A percentile compares a stretch with the other conserved stretches of the same genome.
Conservation (phyloP, 768 basidiomycete species). For the Lactifluus volemus region DNA sequence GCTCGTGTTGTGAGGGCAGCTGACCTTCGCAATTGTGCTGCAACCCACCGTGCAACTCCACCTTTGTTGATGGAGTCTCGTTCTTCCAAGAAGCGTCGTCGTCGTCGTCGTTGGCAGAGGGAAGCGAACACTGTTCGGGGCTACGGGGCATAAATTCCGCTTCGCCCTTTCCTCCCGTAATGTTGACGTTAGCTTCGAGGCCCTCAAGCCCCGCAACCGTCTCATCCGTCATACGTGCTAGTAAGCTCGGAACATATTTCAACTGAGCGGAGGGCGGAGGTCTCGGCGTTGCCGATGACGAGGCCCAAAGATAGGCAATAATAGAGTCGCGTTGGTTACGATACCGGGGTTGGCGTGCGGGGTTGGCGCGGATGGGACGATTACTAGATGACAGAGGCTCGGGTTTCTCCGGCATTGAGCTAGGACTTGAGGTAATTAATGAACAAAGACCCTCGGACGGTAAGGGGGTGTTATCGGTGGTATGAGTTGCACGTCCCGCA, state of each 20-base stretch:
- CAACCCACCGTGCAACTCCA: background rate
- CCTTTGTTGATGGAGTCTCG: background rate
- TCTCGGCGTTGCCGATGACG: constrained; percentile 4
- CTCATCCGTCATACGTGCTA: background rate
- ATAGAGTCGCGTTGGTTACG: constrained; percentile 40
- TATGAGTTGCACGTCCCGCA: background rate
- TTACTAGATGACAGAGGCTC: background rate
- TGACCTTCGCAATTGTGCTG: constrained; percentile 13
- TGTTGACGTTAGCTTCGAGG: background rate
- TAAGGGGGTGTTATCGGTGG: background rate
- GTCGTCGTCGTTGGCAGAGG: background rate
- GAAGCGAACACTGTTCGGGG: background rate
- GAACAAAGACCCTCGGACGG: background rate
- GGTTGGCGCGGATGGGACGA: background rate
- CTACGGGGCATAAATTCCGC: background rate
- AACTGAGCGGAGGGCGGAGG: background rate
- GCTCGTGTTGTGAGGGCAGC: constrained; percentile 8
- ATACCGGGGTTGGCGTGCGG: constrained; percentile 27
- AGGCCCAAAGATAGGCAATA: constrained; percentile 35
- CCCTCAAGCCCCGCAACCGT: background rate
- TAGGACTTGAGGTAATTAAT: background rate
- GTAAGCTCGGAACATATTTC: background rate
- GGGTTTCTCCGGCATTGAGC: background rate
- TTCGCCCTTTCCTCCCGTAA: background rate
- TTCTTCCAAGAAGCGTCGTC: background rate